A percentile compares a stretch with the other conserved stretches of the same genome.
Conservation (phyloP, 2,329 filamentous ascomycete genomes). For the Westerdykella sp. region DNA sequence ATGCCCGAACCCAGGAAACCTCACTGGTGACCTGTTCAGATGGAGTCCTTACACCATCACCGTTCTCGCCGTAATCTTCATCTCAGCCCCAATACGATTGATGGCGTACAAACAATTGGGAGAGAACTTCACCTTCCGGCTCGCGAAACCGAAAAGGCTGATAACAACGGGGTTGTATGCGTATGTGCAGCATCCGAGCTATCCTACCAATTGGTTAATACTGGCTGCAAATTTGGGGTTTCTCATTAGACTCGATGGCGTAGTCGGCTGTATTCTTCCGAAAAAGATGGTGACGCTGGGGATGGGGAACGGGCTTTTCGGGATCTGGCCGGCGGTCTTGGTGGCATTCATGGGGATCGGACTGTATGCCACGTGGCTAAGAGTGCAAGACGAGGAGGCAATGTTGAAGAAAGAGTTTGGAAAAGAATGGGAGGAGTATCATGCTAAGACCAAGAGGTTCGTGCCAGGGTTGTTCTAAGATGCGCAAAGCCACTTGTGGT, state of each 20-base stretch:
- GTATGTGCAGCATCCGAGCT: slow-evolving; percentile 50
- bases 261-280: slow-evolving; percentile 20
- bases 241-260: slow-evolving; percentile 5
- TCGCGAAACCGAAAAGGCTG: slow-evolving; percentile 43
- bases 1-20: too few species aligned
- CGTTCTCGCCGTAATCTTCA: too few species aligned
- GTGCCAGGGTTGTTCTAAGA: slow-evolving; percentile 32
- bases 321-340: too few species aligned
- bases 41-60: too few species aligned
- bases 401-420: slow-evolving; percentile 48
- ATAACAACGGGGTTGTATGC: slow-evolving; percentile 45
- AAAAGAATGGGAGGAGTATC: slow-evolving; percentile 46
- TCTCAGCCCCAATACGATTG: slow-evolving; percentile 20
- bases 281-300: slow-evolving; percentile 43
- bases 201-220: slow-evolving; percentile 41
- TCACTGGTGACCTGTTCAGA: too few species aligned
- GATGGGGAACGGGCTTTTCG: too few species aligned
- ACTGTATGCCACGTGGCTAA: slow-evolving; percentile 1
- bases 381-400: slow-evolving; percentile 30
- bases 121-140: slow-evolving; percentile 49
- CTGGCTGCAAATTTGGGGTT: slow-evolving; percentile 12
- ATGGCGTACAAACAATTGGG: slow-evolving; percentile 44
- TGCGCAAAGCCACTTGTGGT: too few species aligned
- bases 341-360: neutral
- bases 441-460: slow-evolving; percentile 45